Evolutionary conservation across 2,329 filamentous ascomycete genomes (phyloP), one percentile per base, ranked within the genome.

Genomic region (Colletotrichum tofieldiae): DNA sequence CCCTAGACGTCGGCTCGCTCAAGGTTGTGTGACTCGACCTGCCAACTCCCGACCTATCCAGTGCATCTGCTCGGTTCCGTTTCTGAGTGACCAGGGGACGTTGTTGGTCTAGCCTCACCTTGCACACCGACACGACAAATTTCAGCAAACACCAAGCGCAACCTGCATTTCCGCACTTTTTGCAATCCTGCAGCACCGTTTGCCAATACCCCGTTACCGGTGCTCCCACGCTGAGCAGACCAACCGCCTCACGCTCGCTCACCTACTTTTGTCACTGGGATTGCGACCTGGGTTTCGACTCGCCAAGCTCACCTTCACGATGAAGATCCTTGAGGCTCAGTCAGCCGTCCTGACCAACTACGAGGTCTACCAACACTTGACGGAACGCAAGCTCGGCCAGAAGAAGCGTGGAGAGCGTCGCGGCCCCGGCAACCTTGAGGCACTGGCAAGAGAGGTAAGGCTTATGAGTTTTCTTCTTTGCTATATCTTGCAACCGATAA

Each of bases 321-420:
- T 92, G 90, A 92, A 93, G 87, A 89, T 95, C 78, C 83, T 94
- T 76, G 92, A 93, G 78, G 85, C 92, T 3, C 92, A 94, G 79
- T 90, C 90, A 39, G 92, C 91, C 6, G 87, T 92, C 52, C 85
- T 95, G 77, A 90, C 90, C 79, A 94, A 94, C 81, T 92, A 89
- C 75, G 93, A 94, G 84, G 92, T 94, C 74, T 91, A 91, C 77
- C 85, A 87, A 68, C 92, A 93, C 76, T 82, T 94, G 49, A 82
- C 83, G 7, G 87, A 91, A 58, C 88, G 90, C 77, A 85, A 86
- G 63, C 81, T 84, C 67, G 82, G 84, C 59, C 88, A 90, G 76
- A 86, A 88, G 77, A 87, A 87, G 73, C 54, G 72, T 68, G 67
- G 64, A 55, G 63, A 73, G 47, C 86, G 85, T 20, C 84, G 86